phyloP scores from a whole-genome alignment of 2,329 filamentous ascomycete species.

The Alternaria brassicicola region DNA sequence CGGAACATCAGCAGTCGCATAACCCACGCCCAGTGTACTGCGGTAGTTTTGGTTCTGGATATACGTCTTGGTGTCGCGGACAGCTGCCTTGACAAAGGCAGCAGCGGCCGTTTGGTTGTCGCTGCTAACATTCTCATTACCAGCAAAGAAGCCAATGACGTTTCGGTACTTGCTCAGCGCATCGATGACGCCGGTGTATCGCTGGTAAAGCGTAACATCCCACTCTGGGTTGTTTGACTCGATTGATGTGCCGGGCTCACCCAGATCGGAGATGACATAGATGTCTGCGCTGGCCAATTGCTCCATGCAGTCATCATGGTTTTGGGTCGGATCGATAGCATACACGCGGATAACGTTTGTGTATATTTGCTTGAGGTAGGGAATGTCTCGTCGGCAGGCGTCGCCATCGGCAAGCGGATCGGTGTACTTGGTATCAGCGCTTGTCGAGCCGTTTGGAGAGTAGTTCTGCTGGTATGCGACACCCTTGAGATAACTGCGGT shows the following conservation, averaged over 20 bases:
- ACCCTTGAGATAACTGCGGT: conserved; percentile 76
- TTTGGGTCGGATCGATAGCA: conserved; percentile 77
- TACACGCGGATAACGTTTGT: conserved; percentile 94
- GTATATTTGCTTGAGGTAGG: conserved; percentile 75
- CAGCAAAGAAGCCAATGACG: conserved; percentile 95
- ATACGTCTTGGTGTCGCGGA: conserved; percentile 92
- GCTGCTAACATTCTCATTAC: conserved; percentile 93
- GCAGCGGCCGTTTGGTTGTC: conserved; percentile 86
- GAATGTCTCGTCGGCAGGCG: conserved; percentile 82
- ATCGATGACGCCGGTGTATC: conserved; percentile 86
- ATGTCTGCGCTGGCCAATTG: conserved; percentile 83
- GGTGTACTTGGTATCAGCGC: conserved; percentile 63
- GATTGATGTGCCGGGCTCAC: conserved; percentile 68
- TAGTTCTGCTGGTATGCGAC: conserved; percentile 82
- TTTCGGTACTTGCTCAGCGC: conserved; percentile 82
- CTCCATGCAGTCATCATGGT: conserved; percentile 87
- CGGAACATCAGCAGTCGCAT: conserved; percentile 91
- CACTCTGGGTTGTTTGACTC: conserved; percentile 78
- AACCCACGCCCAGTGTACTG: conserved; percentile 79
- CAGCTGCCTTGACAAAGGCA: conserved; percentile 95
- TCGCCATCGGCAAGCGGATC: conserved; percentile 80
- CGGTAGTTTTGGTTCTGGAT: conserved; percentile 80
- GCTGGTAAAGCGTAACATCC: conserved; percentile 77
- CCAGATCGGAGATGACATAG: conserved; percentile 90
- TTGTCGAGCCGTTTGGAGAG: conserved; percentile 31